Evolutionary conservation across 345 rosid genomes (phyloP), one percentile per base, ranked within the genome.

Genomic region (Alliaria petiolata): DNA sequence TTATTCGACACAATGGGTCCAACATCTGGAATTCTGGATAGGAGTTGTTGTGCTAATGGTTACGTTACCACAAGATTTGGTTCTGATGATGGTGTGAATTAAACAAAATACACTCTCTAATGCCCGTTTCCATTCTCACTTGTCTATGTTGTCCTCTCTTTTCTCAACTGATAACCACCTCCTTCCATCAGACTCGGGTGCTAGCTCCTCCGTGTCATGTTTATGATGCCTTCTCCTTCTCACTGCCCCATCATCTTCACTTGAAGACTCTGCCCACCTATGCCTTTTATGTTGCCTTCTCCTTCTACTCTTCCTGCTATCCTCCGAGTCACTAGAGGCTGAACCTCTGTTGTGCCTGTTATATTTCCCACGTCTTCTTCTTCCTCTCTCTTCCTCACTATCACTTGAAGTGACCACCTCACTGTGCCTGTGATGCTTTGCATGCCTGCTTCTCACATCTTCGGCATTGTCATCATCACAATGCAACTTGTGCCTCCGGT

Each of bases 401-500:
- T 64, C 57, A 5, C 75, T 76, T 25, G 79, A 78, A 54, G 78
- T 82, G 43, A 79, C 76, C 51, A 55, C 62, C 54, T 60, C 76
- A 44, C 56, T 52, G 53, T 36, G 66, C 46, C 62, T 54, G 71
- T 53, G 67, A 36, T 36, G 81, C 40, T 68, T 80, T 34, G 17
- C 71, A 64, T 55, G 81, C 59, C 65, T 81, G 49, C 65, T 43
- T 55, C 55, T 63, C 43, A 65, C 79, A 50, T 72, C 72, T 30
- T 56, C 43, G 0, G 47, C 51, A 38, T 60, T 81, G 71, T 85
- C 86, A 45, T 67, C 76, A 63, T 71, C 82, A 14, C 70, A 75
- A 60, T 74, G 76, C 68, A 56, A 83, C 81, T 82, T 80, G 64
- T 61, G 76, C 72, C 76, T 83, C 47, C 67, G 75, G 57, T 74